These are phyloP conservation scores for Melastoma malabathricum DNA, from an alignment of 345 rosid species.

Conservation along the genomic window DNA sequence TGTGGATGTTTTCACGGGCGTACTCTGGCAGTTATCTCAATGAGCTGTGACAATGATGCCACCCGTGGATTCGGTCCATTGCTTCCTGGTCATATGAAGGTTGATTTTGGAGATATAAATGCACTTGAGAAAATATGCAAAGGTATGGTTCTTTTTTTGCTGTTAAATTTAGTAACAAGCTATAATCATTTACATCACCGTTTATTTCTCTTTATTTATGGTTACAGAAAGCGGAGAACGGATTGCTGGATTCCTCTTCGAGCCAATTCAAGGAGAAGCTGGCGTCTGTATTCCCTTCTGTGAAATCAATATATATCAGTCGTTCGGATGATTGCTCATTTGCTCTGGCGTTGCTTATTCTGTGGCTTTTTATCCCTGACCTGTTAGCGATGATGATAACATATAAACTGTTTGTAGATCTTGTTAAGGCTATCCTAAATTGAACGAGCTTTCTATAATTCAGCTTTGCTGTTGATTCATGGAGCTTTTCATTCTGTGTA, in stretches of 20 bases:
- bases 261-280: constrained; percentile 99
- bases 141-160: constrained; percentile 24
- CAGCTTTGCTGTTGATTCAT: neutral
- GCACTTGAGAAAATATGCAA: constrained; percentile 62
- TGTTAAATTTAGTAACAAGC: neutral
- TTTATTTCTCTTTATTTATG: neutral
- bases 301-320: too few species aligned
- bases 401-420: too few species aligned
- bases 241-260: constrained; percentile 89
- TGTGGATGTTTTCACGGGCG: constrained; percentile 99
- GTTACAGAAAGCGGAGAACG: constrained; percentile 49
- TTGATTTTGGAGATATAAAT: constrained; percentile 74
- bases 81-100: constrained; percentile 81
- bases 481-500: constrained; percentile 9
- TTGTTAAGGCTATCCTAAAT: neutral
- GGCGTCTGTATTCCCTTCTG: constrained; percentile 44
- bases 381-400: too few species aligned
- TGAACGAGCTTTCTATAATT: neutral
- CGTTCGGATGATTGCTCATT: too few species aligned
- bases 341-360: too few species aligned
- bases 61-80: constrained; percentile 89
- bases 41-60: constrained; percentile 99
- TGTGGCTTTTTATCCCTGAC: too few species aligned
- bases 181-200: neutral
- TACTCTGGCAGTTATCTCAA: constrained; percentile 79